Conservation (phyloP, 306 rosid genomes). For the Vicia villosa region DNA sequence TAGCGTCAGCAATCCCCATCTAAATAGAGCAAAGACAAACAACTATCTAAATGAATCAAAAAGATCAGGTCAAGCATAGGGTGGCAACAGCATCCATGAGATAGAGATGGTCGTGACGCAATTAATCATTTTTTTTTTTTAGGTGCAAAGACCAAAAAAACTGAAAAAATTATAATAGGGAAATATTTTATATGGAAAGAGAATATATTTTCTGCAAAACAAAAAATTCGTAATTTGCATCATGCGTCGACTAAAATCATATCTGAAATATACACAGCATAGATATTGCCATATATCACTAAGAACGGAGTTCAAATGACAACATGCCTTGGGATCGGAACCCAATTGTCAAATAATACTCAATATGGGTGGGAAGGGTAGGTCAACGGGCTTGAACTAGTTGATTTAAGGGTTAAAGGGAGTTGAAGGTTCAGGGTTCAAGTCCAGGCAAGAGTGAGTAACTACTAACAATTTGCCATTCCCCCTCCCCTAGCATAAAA, state of each 20-base stretch:
- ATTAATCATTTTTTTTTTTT: not conserved
- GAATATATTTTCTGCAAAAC: not conserved
- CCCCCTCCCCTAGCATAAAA: not conserved
- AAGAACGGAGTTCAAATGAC: slow-evolving; percentile 1
- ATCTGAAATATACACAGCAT: not conserved
- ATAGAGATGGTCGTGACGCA: slow-evolving; percentile 2
- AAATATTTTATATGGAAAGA: not conserved
- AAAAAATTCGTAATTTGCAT: not conserved
- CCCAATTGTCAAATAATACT: slow-evolving; percentile 14
- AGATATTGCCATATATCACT: slow-evolving; percentile 20
- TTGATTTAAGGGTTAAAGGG: no score
- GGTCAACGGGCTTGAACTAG: no score
- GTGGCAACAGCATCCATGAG: slow-evolving; percentile 11
- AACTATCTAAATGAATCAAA: slow-evolving; percentile 10
- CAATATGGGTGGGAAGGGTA: not conserved
- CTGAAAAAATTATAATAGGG: not conserved
- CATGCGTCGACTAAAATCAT: slow-evolving; percentile 12
- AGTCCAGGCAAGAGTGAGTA: no score
- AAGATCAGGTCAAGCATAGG: slow-evolving; percentile 25
- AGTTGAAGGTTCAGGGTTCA: no score
- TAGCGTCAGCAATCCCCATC: slow-evolving; percentile 99
- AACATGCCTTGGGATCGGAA: not conserved
- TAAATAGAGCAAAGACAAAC: slow-evolving; percentile 42
- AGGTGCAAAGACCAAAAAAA: slow-evolving; percentile 4
- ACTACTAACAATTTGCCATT: no score